These are phyloP conservation scores for Flaveria ramosissima DNA, from an alignment of 129 eudicot species.

Conservation along the genomic window DNA sequence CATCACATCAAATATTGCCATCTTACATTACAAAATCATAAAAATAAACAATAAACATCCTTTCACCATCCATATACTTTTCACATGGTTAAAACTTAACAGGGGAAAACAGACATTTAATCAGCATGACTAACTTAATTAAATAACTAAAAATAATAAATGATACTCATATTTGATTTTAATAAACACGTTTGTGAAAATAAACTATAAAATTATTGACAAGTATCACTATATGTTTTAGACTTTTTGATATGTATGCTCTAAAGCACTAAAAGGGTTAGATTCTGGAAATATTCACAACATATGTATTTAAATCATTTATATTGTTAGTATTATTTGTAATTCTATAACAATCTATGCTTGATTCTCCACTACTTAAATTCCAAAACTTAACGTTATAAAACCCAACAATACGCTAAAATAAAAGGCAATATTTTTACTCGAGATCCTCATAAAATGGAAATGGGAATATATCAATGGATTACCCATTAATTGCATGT, in stretches of 20 bases:
- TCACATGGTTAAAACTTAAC: too few relatives aligned
- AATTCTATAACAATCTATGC: background rate
- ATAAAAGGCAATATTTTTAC: background rate
- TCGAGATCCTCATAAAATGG: background rate
- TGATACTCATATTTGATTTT: background rate
- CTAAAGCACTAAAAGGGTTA: background rate
- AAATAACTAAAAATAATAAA: background rate
- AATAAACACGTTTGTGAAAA: background rate
- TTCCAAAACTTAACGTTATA: slow-evolving; percentile 4
- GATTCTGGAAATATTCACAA: background rate
- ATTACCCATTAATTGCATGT: background rate
- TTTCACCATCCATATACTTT: background rate
- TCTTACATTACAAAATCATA: background rate
- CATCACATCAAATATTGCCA: background rate
- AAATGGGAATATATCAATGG: slow-evolving; percentile 15
- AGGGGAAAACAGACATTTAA: too few relatives aligned
- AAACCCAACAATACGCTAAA: background rate
- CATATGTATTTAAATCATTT: background rate
- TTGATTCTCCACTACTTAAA: slow-evolving; percentile 28
- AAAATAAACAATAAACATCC: too few relatives aligned
- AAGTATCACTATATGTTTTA: too few relatives aligned
- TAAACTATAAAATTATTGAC: too few relatives aligned
- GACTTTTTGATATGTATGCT: background rate
- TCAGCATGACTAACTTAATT: background rate
- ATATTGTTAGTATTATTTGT: background rate